Evolutionary conservation across 2,329 filamentous ascomycete species (phyloP), one percentile per base, ranked within the genome.

Genomic region (Dactylellina sp.): DNA sequence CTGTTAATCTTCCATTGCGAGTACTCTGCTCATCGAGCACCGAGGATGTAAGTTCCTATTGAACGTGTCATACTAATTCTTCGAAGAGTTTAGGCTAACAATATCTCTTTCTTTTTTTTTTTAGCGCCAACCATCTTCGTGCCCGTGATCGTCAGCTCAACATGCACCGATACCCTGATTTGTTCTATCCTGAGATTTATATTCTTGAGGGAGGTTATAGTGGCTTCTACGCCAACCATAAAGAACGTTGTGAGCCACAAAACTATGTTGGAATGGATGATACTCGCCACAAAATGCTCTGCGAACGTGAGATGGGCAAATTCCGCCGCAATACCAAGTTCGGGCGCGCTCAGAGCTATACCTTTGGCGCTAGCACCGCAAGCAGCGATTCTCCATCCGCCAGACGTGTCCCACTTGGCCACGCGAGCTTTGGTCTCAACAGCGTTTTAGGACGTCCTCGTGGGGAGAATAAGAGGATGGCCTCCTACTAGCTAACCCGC

Each of bases 241-340:
- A 89, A 59, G 83, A 86, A 50, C 89, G 93, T 75, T 99, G 95
- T 84, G 95, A 89, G 78, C 95, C 95, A 20, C 93, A 96, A 79
- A 93, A 94, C 80, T 99, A 99, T 80, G 92, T 99, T 71, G 93
- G 95, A 82, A 99, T 99, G 95, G 91, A 89, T 77, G 92, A 91
- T 76, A 91, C 94, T 80, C 92, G 94, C 80, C 93, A 99, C 82
- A 91, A 92, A 78, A 89, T 89, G 79, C 95, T 93, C 46, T 98
- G 95, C 81, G 95, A 99, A 84, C 91, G 92, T 78, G 94, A 96
- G 79, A 89, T 99, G 85, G 92, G 93, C 79, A 93, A 93, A 80
- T 88, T 99, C 78, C 94, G 96, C 82, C 90, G 95, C 80, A 86
- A 84, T 78, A 90, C 91, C 77, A 95, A 94, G 79, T 85, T 99